Evolutionary conservation across 2,329 filamentous ascomycete species (phyloP), one percentile per base, ranked within the genome.

Genomic region (Pseudogymnoascus sp.): DNA sequence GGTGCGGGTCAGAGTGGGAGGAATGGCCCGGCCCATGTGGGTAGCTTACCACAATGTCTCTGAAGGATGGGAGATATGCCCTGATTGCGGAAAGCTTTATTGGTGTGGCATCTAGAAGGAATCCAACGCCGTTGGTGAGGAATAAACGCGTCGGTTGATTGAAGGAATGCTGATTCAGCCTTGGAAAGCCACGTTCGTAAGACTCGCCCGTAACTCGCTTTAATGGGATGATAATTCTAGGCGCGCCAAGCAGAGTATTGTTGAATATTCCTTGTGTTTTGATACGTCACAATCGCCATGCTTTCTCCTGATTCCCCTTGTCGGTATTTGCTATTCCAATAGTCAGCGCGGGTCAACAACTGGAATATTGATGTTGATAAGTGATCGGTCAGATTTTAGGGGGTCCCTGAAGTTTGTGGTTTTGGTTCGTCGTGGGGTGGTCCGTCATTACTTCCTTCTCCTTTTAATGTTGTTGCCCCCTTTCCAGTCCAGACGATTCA

Each of bases 11-110:
- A 56, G 28, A 56, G 28, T 33, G 50, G 50, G 16, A 33, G 50
- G 50, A 56, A 56, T 56, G 50, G 50, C 8, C 50, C 50, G 50
- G 50, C 28, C 50, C 50, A 56, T 56, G 50, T 56, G 50, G 50
- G 50, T 56, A 56, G 50, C 16, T 56, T 56, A 56, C 50, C 50
- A 56, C 28, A 35, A 35, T 56, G 28, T 56, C 16, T 21, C 47
- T 28, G 50, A 56, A 56, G 28, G 12, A 25, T 12, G 50, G 50
- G 50, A 14, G 28, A 33, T 35, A 33, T 56, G 28, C 28, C 47
- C 50, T 28, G 50, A 56, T 56, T 56, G 11, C 50, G 50, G 50
- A 56, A 56, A 35, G 50, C n/a, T 33, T 21, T 35, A 31, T 35
- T 56, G 10, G 28, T 56, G 28, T 33, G 50, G 3, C 50, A 35